Base-by-base conservation (phyloP, 2,329 filamentous ascomycete species). In the Penicillium hordei region DNA sequence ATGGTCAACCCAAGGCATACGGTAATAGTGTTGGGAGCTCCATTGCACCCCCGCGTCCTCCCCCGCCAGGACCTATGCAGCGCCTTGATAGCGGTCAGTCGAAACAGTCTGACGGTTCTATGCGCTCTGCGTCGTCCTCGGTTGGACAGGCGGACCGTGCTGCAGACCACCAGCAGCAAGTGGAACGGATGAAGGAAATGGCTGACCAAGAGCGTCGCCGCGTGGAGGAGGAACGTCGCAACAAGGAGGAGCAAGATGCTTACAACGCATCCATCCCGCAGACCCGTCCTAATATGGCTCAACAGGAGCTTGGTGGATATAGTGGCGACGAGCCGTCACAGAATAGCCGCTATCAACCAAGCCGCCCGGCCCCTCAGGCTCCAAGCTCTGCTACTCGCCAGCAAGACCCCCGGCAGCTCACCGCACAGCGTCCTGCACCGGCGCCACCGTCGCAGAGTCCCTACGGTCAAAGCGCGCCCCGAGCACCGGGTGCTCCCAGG, bases 221-320 rank as follows among this genome's bases (percentile, higher is more conserved):
- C 5, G 74, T 79, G 63, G 76, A 79, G 69, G 86, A 89, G 63
- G 78, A 83, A 33, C 84, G 87, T 39, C 75, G 73, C 68, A 83
- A 83, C 53, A 83, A 90, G 54, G 85, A 88, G 63, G 91, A 96
- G 51, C 81, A 90, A 65, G 92, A 94, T 71, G 90, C 87, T 19
- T 97, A 96, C 76, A 96, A 97, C 74, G 89, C 91, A 36, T 91
- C 90, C 25, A 78, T 97, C 59, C 93, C 92, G 33, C 89, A 96
- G 79, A 87, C 83, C 62, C 91, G 90, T 72, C 78, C 87, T 12
- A 90, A 91, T 2, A 70, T 94, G 64, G 92, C 93, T 33, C 91
- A 97, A 73, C 93, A 97, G 76, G 94, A 97, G 74, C 79, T 97
- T 65, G 91, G 90, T 57, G 87, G 88, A 33, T 89, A 86, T 60